Percentiles rank a stretch among this genome's conserved stretches.
Evolutionary conservation across 176 grass and related monocot species (phyloP).

Genomic region (Cenchrus purpureus): DNA sequence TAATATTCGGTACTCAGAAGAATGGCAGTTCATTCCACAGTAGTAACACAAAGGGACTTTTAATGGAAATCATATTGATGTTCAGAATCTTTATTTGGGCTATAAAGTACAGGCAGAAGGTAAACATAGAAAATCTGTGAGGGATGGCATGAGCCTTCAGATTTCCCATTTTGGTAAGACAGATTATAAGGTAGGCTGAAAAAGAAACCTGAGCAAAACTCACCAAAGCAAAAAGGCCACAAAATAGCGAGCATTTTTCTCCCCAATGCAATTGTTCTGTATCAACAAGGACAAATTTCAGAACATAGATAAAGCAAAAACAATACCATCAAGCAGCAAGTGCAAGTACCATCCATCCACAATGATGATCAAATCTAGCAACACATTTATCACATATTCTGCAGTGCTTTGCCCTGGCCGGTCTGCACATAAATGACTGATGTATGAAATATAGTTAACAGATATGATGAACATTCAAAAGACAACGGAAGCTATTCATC

Average conservation of each 20-base stretch:
- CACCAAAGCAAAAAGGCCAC: constrained; percentile 95
- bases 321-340: constrained; percentile 30
- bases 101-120: background rate
- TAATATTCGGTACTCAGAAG: background rate
- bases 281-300: constrained; percentile 46
- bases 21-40: constrained; percentile 1
- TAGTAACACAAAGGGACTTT: background rate
- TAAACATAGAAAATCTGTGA: constrained; percentile 9
- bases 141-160: background rate
- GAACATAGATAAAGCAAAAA: constrained; percentile 37
- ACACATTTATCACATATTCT: constrained; percentile 97
- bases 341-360: constrained; percentile 93
- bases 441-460: constrained; percentile 32
- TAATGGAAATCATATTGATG: background rate
- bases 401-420: constrained; percentile 98
- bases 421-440: constrained; percentile 59
- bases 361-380: constrained; percentile 97
- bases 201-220: constrained; percentile 46
- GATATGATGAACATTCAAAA: constrained; percentile 12
- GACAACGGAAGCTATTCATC: background rate
- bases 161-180: background rate
- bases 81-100: background rate
- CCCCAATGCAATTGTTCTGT: constrained; percentile 99
- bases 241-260: constrained; percentile 98
- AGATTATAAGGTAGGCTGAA: constrained; percentile 23